Evolutionary conservation across 2,329 filamentous ascomycete genomes (phyloP), one percentile per base, ranked within the genome.

Genomic region (Colletotrichum coccodes): DNA sequence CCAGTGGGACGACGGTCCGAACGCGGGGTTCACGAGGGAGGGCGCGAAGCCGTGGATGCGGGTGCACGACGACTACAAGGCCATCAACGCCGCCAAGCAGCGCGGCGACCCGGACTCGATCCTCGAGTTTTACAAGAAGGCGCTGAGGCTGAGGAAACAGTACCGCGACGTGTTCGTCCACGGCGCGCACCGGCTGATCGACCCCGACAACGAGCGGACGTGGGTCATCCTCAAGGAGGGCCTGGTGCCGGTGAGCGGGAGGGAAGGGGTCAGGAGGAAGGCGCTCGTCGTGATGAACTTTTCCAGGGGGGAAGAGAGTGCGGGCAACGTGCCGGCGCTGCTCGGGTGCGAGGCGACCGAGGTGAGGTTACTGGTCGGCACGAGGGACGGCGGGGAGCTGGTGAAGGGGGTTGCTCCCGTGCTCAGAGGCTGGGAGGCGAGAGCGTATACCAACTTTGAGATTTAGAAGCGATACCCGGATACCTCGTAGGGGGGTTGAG

Each of bases 21-120:
- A 91, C 69, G 88, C 88, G 0, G 91, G 91, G 0, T 93, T 94
- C 76, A 86, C 88, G 0, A 72, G 74, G 16, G 71, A 65, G 0
- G 71, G 64, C 0, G 75, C 75, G 0, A 84, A 83, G 71, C 89
- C 91, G 0, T 93, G 91, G 91, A 93, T 93, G 88, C 83, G 87
- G 2, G 85, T 90, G 1, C 89, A 92, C 72, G 87, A 91, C 23
- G 82, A 86, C 34, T 90, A 87, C 72, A 72, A 72, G 3, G 74
- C 79, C 2, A 82, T 90, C 74, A 93, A 93, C 66, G 89, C 86
- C 2, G 82, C 81, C 0, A 76, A 75, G 3, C 87, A 90, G 73
- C 70, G 73, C 2, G 70, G 73, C 0, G 83, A 87, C n/a, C 74
- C 74, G 0, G 75, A 81, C 1, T 87, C 85, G 0, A 85, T 91